These are phyloP conservation scores for Debaryomyces hansenii DNA, from an alignment of 805 yeast genomes.

Conservation along the genomic window DNA sequence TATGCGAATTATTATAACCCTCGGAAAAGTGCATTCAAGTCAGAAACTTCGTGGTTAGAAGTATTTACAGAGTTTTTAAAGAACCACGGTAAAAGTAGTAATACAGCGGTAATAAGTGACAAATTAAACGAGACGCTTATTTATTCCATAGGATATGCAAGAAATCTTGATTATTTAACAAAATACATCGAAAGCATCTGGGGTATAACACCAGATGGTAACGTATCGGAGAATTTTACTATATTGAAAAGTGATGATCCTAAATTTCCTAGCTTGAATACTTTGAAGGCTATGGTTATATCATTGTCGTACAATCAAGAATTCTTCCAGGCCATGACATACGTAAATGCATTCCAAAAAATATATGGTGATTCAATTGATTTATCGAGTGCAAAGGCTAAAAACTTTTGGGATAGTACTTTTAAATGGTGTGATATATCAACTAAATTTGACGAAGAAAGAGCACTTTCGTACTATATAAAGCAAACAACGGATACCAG, in stretches of 20 bases:
- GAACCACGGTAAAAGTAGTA: constrained; percentile 1
- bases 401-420: constrained; percentile 35
- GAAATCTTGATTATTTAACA: constrained; percentile 17
- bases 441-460: constrained; percentile 27
- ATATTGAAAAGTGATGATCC: constrained; percentile 12
- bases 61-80: constrained; percentile 23
- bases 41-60: constrained; percentile 18
- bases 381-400: constrained; percentile 14
- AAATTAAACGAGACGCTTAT: constrained; percentile 28
- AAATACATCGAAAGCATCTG: constrained; percentile 27
- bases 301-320: constrained; percentile 31
- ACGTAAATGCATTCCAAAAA: constrained; percentile 35
- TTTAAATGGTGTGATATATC: constrained; percentile 38
- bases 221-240: constrained; percentile 5
- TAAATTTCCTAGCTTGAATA: constrained; percentile 22
- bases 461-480: constrained; percentile 27
- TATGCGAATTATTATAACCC: constrained; percentile 15
- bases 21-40: constrained; percentile 16
- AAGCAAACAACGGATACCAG: constrained; percentile 12
- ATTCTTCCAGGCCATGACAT: constrained; percentile 33
- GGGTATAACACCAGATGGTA: constrained; percentile 31
- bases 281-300: constrained; percentile 30
- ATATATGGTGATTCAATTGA: constrained; percentile 21
- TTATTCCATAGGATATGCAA: constrained; percentile 32
- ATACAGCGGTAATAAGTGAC: constrained; percentile 11